These are phyloP conservation scores for Fusarium graminum DNA, from an alignment of 2,329 filamentous ascomycete genomes.

Conservation along the genomic window DNA sequence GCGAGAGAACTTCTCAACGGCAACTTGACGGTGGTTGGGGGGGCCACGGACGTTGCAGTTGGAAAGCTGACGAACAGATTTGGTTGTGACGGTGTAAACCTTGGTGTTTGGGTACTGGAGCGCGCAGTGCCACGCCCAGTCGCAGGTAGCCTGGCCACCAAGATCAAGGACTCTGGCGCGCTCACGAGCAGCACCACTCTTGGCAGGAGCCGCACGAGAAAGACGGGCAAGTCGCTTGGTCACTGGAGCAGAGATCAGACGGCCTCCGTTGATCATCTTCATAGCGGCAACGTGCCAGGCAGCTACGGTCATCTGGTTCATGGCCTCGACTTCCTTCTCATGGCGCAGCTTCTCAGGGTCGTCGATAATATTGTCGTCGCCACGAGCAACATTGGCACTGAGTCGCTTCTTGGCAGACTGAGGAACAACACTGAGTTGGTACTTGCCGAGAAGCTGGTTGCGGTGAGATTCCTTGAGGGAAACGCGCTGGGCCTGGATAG, in stretches of 20 bases:
- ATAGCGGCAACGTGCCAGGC: conserved; percentile 72
- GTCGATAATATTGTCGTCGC: conserved; percentile 73
- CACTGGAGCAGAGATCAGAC: conserved; percentile 73
- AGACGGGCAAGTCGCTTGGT: conserved; percentile 71
- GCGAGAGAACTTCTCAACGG: conserved; percentile 80
- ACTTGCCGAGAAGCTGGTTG: conserved; percentile 87
- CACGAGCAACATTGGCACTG: conserved; percentile 79
- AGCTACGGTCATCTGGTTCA: conserved; percentile 75
- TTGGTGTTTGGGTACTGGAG: conserved; percentile 86
- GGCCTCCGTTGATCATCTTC: conserved; percentile 74
- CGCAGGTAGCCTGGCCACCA: conserved; percentile 84
- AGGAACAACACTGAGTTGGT: conserved; percentile 78
- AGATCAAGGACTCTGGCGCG: conserved; percentile 84
- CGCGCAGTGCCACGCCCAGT: conserved; percentile 97
- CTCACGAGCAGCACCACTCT: conserved; percentile 60
- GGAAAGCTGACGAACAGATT: conserved; percentile 75
- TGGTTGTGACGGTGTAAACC: conserved; percentile 88
- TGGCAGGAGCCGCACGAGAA: conserved; percentile 62
- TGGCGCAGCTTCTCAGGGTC: conserved; percentile 72
- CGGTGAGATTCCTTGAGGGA: conserved; percentile 79
- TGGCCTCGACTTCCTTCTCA: conserved; percentile 85
- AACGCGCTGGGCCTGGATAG: conserved; percentile 84
- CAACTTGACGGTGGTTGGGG: conserved; percentile 85
- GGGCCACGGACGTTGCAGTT: conserved; percentile 85
- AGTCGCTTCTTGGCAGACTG: conserved; percentile 78